phyloP scores from a whole-genome alignment of 2,329 filamentous ascomycete species.

The Fusarium nurragi region DNA sequence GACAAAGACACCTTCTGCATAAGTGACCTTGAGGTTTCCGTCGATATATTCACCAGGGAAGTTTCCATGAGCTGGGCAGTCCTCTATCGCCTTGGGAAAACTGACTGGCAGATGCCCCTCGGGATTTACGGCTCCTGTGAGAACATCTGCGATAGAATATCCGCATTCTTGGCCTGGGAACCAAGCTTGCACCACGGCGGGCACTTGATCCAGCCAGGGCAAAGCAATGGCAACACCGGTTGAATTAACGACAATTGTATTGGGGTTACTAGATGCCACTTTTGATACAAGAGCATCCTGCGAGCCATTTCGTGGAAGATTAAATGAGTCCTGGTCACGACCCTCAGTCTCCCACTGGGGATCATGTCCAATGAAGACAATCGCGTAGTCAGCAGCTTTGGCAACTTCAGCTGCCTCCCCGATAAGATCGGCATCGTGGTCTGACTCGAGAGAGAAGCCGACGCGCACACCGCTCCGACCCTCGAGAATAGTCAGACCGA shows the following conservation, averaged over 20 bases:
- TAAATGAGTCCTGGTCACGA: slow-evolving; percentile 76
- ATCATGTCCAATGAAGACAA: slow-evolving; percentile 67
- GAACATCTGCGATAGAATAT: slow-evolving; percentile 71
- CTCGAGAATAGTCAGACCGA: slow-evolving; percentile 44
- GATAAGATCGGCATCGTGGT: slow-evolving; percentile 47
- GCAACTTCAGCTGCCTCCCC: slow-evolving; percentile 65
- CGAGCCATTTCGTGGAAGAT: slow-evolving; percentile 63
- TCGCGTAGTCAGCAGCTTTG: slow-evolving; percentile 66
- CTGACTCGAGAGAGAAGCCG: slow-evolving; percentile 45
- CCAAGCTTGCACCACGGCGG: slow-evolving; percentile 71
- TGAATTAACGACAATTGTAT: slow-evolving; percentile 69
- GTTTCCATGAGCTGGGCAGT: slow-evolving; percentile 72
- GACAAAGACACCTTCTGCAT: slow-evolving; percentile 73
- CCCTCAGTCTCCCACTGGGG: slow-evolving; percentile 58
- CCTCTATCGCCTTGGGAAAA: slow-evolving; percentile 67
- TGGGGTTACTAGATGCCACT: slow-evolving; percentile 65
- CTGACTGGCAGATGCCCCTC: slow-evolving; percentile 70
- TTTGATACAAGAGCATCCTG: slow-evolving; percentile 66
- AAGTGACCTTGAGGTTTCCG: slow-evolving; percentile 56
- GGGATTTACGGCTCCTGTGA: slow-evolving; percentile 71
- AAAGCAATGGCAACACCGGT: slow-evolving; percentile 69
- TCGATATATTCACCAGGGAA: slow-evolving; percentile 57
- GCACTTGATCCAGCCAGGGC: slow-evolving; percentile 64
- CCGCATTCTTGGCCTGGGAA: slow-evolving; percentile 75
- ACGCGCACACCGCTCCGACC: slow-evolving; percentile 45